Base-by-base conservation (phyloP, 805 yeast genomes). In the Metschnikowia noctiluminum region DNA sequence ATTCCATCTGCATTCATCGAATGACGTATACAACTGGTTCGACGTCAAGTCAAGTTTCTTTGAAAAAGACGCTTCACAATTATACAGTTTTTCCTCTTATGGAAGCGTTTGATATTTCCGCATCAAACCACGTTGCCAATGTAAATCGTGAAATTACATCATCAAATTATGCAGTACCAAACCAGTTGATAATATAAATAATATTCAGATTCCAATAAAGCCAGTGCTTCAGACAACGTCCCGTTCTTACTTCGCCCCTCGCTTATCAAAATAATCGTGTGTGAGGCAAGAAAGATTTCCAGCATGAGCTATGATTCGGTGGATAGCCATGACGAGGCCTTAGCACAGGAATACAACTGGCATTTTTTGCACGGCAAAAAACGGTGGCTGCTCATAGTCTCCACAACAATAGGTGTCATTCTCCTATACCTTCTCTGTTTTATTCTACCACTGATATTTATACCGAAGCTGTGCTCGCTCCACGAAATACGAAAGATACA, bases 401-500 rank as follows among this genome's bases (percentile, higher is more conserved):
- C 49, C 10, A 30, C 51, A 21, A 39, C 42, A 21, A 32, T 37
- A 30, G 45, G 57, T 35, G 42, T 62, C 1, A 49, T 46, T 0
- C 14, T 51, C 1, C 52, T 70, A 12, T 73, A 64, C 49, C 43
- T 68, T 6, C 65, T 73, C 50, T 60, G 70, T 28, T 45, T 73
- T 15, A 57, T 51, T 36, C 56, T 73, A 26, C 78, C 78, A 1
- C 52, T 46, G 32, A 41, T 55, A 41, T 73, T 63, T 50, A 65
- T 72, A 6, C 78, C 78, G 1, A 59, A 62, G 38, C 56, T 66
- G 4, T 59, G 53, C 11, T 57, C 55, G 4, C 59, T 73, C 28
- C 48, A 51, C 0, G 66, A 60, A 1, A 61, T 73, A 10, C 45
- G 48, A 1, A 56, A 62, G 46, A 58, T 73, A 21, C 45, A 59